These are phyloP conservation scores for Colletotrichum lupini DNA, from an alignment of 2,329 filamentous ascomycete genomes.

Conservation along the genomic window DNA sequence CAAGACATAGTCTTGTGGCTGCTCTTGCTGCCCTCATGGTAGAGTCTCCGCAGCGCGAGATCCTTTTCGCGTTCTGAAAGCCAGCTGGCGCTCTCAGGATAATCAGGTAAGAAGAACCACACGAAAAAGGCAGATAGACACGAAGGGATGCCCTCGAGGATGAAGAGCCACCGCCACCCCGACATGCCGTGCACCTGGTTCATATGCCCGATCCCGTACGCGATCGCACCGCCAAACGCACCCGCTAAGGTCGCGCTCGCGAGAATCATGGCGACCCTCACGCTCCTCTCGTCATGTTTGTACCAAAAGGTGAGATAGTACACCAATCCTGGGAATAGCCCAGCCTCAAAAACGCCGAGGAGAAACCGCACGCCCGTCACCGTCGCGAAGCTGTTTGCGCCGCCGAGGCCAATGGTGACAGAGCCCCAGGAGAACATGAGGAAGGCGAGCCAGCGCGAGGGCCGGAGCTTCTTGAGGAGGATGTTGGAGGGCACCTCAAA, in stretches of 20 bases:
- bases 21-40: constrained; percentile 62
- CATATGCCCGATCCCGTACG: constrained; percentile 45
- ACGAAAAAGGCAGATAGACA: constrained; percentile 39
- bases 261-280: constrained; percentile 55
- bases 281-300: constrained; percentile 54
- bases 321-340: constrained; percentile 53
- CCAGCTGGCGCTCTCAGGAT: constrained; percentile 53
- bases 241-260: constrained; percentile 45
- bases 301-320: constrained; percentile 59
- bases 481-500: constrained; percentile 54
- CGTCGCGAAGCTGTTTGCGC: constrained; percentile 49
- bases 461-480: constrained; percentile 48
- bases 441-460: constrained; percentile 48
- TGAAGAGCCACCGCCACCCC: constrained; percentile 51
- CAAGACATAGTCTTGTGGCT: constrained; percentile 72
- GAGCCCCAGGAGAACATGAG: constrained; percentile 52
- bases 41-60: constrained; percentile 62
- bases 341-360: constrained; percentile 54
- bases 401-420: constrained; percentile 51
- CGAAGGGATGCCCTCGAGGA: constrained; percentile 55
- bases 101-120: constrained; percentile 53
- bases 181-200: constrained; percentile 40
- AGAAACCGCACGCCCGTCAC: constrained; percentile 54
- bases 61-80: constrained; percentile 51
- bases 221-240: constrained; percentile 47